Percentiles rank a stretch among this genome's conserved stretches.
phyloP scores from a whole-genome alignment of 83 land plant genomes.

The Isoetes engelmannii region DNA sequence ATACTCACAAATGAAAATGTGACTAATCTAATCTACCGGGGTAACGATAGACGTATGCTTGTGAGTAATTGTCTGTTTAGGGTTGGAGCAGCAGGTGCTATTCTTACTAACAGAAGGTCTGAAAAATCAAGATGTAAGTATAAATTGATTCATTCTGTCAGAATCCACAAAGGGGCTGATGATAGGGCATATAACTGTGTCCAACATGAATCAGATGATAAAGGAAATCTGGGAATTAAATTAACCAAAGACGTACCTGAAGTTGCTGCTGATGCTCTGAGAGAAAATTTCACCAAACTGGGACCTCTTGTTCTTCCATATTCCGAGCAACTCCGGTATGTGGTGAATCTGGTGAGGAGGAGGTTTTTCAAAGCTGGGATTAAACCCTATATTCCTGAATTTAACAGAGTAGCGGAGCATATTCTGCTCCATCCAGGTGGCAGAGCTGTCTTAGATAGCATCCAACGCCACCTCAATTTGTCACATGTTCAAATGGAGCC shows the following conservation, averaged over 20 bases:
- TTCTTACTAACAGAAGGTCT: constrained; percentile 10
- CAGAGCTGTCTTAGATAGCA: background rate
- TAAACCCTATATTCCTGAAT: constrained; percentile 7
- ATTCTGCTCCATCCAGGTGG: constrained; percentile 6
- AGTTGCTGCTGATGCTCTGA: background rate
- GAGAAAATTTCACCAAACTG: constrained; percentile 4
- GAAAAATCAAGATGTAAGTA: constrained; percentile 2
- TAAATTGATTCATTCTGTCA: constrained; percentile 1
- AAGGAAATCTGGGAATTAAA: background rate
- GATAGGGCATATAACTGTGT: constrained; percentile 1
- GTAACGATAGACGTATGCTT: constrained; percentile 3
- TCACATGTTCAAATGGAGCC: constrained; percentile 5
- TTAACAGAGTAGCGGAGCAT: constrained; percentile 9
- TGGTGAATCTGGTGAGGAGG: constrained; percentile 6
- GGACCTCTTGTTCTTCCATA: constrained; percentile 12
- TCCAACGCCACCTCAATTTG: constrained; percentile 1
- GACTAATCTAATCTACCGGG: background rate
- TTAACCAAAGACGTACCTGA: background rate
- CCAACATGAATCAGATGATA: constrained; percentile 8
- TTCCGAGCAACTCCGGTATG: constrained; percentile 4
- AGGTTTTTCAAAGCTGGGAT: background rate
- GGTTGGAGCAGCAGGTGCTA: background rate
- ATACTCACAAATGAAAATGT: constrained; percentile 4
- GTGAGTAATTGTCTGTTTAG: constrained; percentile 4
- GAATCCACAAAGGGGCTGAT: constrained; percentile 15